These are phyloP conservation scores for Pseudocercospora musae DNA, from an alignment of 2,329 filamentous ascomycete genomes.

Conservation along the genomic window DNA sequence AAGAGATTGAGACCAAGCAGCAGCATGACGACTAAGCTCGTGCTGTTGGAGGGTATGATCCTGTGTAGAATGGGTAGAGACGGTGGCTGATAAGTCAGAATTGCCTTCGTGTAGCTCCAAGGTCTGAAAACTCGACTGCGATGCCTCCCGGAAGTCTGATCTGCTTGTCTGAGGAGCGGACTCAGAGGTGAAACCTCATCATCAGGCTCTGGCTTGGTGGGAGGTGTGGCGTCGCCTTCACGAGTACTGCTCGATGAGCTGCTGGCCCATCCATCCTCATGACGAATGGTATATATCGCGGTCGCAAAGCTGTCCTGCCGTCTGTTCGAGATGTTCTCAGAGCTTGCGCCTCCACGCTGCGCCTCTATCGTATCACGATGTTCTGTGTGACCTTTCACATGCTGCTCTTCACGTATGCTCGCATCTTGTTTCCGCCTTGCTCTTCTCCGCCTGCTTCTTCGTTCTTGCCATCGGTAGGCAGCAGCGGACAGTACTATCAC, in stretches of 20 bases:
- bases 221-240: slow-evolving; percentile 36
- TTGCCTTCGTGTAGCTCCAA: slow-evolving; percentile 14
- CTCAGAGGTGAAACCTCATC: slow-evolving; percentile 28
- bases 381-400: not conserved
- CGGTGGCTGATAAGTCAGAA: slow-evolving; percentile 56
- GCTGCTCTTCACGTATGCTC: not conserved
- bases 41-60: slow-evolving; percentile 55
- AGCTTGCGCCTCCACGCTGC: not conserved
- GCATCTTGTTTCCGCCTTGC: slow-evolving; percentile 4
- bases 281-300: not conserved
- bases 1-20: slow-evolving; percentile 57
- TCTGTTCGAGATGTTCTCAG: not conserved
- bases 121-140: slow-evolving; percentile 5
- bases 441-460: slow-evolving; percentile 6
- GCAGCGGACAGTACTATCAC: slow-evolving; percentile 39
- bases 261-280: slow-evolving; percentile 21
- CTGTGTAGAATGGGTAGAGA: slow-evolving; percentile 58
- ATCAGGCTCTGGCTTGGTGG: slow-evolving; percentile 11
- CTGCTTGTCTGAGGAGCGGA: slow-evolving; percentile 32
- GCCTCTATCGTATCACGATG: not conserved
- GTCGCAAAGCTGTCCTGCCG: not conserved
- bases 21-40: slow-evolving; percentile 50
- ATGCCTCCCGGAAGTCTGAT: not conserved
- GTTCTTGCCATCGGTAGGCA: slow-evolving; percentile 24
- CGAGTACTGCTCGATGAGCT: slow-evolving; percentile 42